Evolutionary conservation across 305 asterid genomes (phyloP).

Genomic region (Fraxinus sp.): DNA sequence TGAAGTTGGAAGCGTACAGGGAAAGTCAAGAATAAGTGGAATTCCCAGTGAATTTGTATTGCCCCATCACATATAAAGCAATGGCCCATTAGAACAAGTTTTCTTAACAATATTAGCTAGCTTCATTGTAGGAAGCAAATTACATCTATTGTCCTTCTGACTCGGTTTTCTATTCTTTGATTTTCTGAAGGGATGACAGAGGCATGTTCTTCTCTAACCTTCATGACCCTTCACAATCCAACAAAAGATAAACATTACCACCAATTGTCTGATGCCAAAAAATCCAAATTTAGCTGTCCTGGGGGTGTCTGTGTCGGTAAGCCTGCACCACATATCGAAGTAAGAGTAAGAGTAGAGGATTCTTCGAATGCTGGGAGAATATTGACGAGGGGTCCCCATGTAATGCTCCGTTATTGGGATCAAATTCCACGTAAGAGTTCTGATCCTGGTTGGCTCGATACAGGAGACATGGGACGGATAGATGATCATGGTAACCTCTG

Average conservation of each 20-base stretch:
- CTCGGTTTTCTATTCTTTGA: constrained; percentile 10
- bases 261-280: constrained; percentile 23
- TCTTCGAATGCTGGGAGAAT: constrained; percentile 53
- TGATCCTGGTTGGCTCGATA: constrained; percentile 66
- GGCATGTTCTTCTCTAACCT: constrained; percentile 88
- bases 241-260: constrained; percentile 23
- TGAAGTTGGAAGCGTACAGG: neutral
- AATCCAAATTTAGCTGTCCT: constrained; percentile 24
- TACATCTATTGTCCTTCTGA: constrained; percentile 11
- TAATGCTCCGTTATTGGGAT: constrained; percentile 87
- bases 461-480: constrained; percentile 78
- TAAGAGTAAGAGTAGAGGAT: constrained; percentile 46
- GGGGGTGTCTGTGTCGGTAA: constrained; percentile 80
- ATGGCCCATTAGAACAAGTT: neutral
- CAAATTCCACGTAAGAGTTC: constrained; percentile 36
- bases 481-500: constrained; percentile 73
- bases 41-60: neutral
- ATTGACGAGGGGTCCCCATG: constrained; percentile 84
- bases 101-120: neutral
- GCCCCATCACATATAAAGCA: neutral
- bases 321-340: constrained; percentile 83
- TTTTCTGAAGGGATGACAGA: constrained; percentile 78
- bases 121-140: neutral
- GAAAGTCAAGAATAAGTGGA: neutral
- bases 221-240: constrained; percentile 76